Conservation (phyloP, 2,329 filamentous ascomycete genomes). For the Colletotrichum musicola region DNA sequence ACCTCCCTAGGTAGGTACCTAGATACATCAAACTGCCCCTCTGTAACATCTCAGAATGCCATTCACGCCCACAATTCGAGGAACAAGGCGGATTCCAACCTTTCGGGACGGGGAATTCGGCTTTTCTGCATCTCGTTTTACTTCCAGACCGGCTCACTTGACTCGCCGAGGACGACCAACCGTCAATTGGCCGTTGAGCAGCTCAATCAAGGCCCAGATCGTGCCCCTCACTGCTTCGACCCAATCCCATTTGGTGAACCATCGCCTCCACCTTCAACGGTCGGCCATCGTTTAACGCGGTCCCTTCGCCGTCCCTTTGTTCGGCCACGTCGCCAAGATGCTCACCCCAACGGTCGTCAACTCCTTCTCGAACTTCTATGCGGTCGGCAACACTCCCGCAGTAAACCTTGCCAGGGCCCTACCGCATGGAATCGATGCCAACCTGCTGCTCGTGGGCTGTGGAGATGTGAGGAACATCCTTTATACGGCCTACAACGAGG, state of each 20-base stretch:
- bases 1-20: too few relatives aligned
- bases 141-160: neutral
- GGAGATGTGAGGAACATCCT: slow-evolving; percentile 69
- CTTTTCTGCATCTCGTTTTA: too few relatives aligned
- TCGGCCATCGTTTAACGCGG: neutral
- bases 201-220: neutral
- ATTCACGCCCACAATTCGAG: too few relatives aligned
- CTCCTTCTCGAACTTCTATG: slow-evolving; percentile 54
- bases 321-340: slow-evolving; percentile 45
- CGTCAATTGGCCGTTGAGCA: neutral
- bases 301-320: neutral
- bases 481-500: slow-evolving; percentile 62
- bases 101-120: too few relatives aligned
- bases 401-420: slow-evolving; percentile 60
- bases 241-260: neutral
- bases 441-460: slow-evolving; percentile 66
- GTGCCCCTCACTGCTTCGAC: neutral
- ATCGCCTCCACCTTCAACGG: too few relatives aligned
- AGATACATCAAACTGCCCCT: too few relatives aligned
- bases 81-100: too few relatives aligned
- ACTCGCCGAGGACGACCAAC: neutral
- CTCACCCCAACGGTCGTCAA: slow-evolving; percentile 52
- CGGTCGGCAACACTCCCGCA: slow-evolving; percentile 68
- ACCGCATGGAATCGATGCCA: slow-evolving; percentile 62
- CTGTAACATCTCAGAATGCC: too few relatives aligned